Conservation (phyloP, 805 yeast species). For the Yarrowia divulgata region DNA sequence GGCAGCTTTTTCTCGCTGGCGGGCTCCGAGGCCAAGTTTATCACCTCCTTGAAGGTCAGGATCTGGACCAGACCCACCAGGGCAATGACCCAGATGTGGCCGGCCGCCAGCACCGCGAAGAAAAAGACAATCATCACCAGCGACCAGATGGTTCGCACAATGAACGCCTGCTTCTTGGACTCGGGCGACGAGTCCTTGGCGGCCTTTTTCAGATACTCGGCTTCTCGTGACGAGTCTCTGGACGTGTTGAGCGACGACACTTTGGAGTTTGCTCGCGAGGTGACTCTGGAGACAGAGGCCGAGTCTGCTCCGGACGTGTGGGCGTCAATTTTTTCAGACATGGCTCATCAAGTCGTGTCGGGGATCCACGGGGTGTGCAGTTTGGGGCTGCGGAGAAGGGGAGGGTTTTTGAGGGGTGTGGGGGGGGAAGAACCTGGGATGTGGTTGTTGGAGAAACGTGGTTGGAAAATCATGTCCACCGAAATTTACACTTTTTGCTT, state of each 20-base stretch:
- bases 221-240: slow-evolving; percentile 32
- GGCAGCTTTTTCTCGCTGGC: slow-evolving; percentile 84
- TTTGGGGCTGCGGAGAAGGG: slow-evolving; percentile 1
- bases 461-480: slow-evolving; percentile 15
- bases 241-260: slow-evolving; percentile 26
- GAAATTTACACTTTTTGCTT: background rate
- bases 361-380: slow-evolving; percentile 12
- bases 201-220: slow-evolving; percentile 38
- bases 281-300: slow-evolving; percentile 28
- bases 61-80: slow-evolving; percentile 77
- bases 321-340: slow-evolving; percentile 37
- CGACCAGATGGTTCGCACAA: slow-evolving; percentile 92
- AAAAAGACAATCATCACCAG: slow-evolving; percentile 84
- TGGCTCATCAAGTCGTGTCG: slow-evolving; percentile 30
- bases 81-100: slow-evolving; percentile 81
- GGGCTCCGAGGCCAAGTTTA: slow-evolving; percentile 82
- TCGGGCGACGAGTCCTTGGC: slow-evolving; percentile 49
- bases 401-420: background rate
- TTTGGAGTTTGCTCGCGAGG: slow-evolving; percentile 31
- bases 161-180: slow-evolving; percentile 79
- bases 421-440: background rate
- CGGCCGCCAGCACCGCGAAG: slow-evolving; percentile 74
- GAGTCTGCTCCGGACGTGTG: slow-evolving; percentile 32
- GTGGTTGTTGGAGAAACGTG: slow-evolving; percentile 22
- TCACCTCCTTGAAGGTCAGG: slow-evolving; percentile 89